Evolutionary conservation across 257 asterid genomes (phyloP).

Genomic region (Solanum arcanum): DNA sequence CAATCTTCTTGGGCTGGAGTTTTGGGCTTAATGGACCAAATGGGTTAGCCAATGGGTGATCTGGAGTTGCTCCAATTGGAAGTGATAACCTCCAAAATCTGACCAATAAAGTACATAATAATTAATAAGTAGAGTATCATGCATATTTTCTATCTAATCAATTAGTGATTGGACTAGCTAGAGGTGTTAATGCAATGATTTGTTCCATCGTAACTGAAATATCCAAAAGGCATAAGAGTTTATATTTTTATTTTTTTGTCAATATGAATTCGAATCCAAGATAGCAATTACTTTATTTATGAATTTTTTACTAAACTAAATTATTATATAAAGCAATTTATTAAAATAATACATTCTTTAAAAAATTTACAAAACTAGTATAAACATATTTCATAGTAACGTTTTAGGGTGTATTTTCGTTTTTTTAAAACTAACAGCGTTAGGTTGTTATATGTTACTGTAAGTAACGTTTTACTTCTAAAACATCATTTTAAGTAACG

Average conservation of each 20-base stretch:
- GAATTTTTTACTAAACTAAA: too few species aligned
- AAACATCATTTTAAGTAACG: too few species aligned
- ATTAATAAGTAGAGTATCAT: background rate
- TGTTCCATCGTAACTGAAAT: background rate
- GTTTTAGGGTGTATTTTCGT: too few species aligned
- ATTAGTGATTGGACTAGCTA: background rate
- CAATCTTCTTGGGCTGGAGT: conserved; percentile 25
- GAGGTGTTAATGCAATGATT: background rate
- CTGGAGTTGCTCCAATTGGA: conserved; percentile 39
- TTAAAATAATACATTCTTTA: too few species aligned
- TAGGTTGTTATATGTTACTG: too few species aligned
- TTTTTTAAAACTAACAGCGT: too few species aligned
- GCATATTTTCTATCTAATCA: background rate
- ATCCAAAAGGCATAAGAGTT: background rate
- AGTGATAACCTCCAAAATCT: conserved; percentile 73
- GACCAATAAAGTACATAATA: background rate
- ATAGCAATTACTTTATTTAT: background rate
- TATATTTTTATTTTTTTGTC: background rate
- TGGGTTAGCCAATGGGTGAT: conserved; percentile 57
- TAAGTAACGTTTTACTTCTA: too few species aligned
- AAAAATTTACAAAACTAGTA: too few species aligned
- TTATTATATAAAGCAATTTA: too few species aligned
- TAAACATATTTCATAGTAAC: too few species aligned
- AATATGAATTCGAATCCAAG: background rate
- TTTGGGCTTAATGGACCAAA: conserved; percentile 56